A percentile compares a stretch with the other conserved stretches of the same genome.
These are phyloP conservation scores for Suillus occidentalis DNA, from an alignment of 768 basidiomycete species.

Conservation along the genomic window DNA sequence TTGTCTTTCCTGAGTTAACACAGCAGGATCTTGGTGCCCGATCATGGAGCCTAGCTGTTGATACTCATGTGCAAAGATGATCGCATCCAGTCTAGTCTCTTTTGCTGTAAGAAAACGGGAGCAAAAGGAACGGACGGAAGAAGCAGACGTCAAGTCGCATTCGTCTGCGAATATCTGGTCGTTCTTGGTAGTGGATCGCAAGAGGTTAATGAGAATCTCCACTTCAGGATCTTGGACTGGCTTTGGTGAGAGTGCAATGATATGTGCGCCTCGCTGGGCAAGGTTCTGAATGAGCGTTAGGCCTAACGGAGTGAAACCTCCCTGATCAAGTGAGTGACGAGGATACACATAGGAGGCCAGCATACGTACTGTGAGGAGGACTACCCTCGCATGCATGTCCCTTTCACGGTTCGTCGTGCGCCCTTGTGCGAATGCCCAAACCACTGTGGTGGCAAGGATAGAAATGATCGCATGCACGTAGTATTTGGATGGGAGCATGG, in stretches of 20 bases:
- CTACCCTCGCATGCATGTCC: conserved; percentile 68
- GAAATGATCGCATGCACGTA: conserved; percentile 50
- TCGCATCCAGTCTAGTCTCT: conserved; percentile 71
- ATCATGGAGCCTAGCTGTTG: conserved; percentile 56
- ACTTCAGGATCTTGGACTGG: conserved; percentile 50
- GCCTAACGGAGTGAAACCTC: conserved; percentile 55
- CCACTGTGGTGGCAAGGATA: conserved; percentile 44
- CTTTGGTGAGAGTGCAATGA: conserved; percentile 70
- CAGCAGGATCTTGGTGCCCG: conserved; percentile 27
- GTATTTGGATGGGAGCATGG: conserved; percentile 58
- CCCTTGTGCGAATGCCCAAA: conserved; percentile 67
- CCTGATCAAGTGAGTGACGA: conserved; percentile 40
- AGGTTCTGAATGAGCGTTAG: conserved; percentile 51
- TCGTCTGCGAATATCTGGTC: conserved; percentile 78
- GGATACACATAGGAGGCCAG: not conserved
- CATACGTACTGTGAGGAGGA: conserved; percentile 66
- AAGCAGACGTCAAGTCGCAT: conserved; percentile 67
- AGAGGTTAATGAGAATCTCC: conserved; percentile 60
- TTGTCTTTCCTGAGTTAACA: conserved; percentile 42
- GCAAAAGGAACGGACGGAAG: conserved; percentile 69
- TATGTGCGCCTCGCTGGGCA: conserved; percentile 73
- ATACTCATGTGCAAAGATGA: conserved; percentile 81
- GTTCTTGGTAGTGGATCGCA: conserved; percentile 74
- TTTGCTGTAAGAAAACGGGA: conserved; percentile 62
- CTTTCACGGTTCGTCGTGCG: conserved; percentile 70